A percentile compares a stretch with the other conserved stretches of the same genome.
These are phyloP conservation scores for Hypsizygus ulmarius DNA, from an alignment of 1,284 basidiomycete species.

Conservation along the genomic window DNA sequence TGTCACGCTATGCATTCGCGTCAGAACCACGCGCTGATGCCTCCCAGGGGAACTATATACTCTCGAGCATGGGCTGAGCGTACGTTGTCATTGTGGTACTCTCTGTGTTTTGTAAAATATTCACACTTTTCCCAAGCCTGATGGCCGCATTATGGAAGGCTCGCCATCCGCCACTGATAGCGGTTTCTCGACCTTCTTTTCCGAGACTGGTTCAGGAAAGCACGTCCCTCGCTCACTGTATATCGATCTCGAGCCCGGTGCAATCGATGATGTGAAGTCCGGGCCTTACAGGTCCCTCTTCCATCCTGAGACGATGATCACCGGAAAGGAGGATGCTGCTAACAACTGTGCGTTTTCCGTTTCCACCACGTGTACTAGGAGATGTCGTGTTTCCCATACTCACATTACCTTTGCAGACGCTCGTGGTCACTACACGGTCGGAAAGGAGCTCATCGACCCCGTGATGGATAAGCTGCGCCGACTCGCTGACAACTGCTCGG, in stretches of 20 bases:
- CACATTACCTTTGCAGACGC: constrained; percentile 61
- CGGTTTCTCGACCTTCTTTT: constrained; percentile 97
- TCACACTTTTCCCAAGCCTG: constrained; percentile 55
- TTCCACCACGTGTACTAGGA: not conserved
- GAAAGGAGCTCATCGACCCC: constrained; percentile 90
- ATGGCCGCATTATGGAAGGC: constrained; percentile 82
- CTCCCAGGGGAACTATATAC: constrained; percentile 77
- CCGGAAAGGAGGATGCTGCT: constrained; percentile 98
- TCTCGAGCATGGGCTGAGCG: constrained; percentile 95
- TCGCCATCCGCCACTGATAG: constrained; percentile 76
- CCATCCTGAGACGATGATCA: constrained; percentile 99
- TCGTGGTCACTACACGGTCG: constrained; percentile 97
- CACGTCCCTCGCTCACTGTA: constrained; percentile 98
- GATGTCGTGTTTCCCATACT: constrained; percentile 11
- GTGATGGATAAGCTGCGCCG: constrained; percentile 97
- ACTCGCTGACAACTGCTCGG: constrained; percentile 96
- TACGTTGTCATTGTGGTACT: constrained; percentile 41
- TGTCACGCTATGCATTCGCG: constrained; percentile 21
- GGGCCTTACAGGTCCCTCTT: constrained; percentile 95
- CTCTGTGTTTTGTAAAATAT: constrained; percentile 9
- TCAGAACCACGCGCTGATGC: constrained; percentile 23
- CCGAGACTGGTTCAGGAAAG: constrained; percentile 90
- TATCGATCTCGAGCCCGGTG: constrained; percentile 95
- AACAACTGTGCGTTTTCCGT: constrained; percentile 82
- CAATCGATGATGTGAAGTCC: constrained; percentile 94